A percentile compares a stretch with the other conserved stretches of the same genome.
These are phyloP conservation scores for Diaporthe ilicicola DNA, from an alignment of 2,329 filamentous ascomycete species.

Conservation along the genomic window DNA sequence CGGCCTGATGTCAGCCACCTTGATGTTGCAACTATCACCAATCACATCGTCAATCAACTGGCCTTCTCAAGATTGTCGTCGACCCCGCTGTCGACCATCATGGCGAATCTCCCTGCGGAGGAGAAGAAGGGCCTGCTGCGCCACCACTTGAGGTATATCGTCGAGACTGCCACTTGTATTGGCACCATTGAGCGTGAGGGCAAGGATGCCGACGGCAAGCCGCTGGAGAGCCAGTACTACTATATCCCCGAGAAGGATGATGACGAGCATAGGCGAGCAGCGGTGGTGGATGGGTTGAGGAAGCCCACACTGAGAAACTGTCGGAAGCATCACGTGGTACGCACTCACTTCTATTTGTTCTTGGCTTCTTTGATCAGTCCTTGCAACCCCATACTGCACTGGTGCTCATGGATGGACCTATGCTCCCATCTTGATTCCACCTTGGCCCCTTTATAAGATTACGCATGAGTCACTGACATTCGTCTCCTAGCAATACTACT, in stretches of 20 bases:
- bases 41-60: conserved; percentile 94
- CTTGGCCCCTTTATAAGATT: background rate
- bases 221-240: conserved; percentile 96
- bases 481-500: conserved; percentile 70
- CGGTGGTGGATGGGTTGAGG: conserved; percentile 84
- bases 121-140: conserved; percentile 68
- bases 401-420: no score
- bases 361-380: no score
- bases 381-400: background rate
- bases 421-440: background rate
- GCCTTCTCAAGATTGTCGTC: conserved; percentile 94
- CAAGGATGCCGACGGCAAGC: conserved; percentile 94
- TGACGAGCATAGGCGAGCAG: conserved; percentile 79
- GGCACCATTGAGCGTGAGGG: conserved; percentile 90
- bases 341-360: background rate
- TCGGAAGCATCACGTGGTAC: conserved; percentile 78
- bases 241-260: conserved; percentile 89
- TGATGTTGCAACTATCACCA: conserved; percentile 65
- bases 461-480: conserved; percentile 19
- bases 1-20: conserved; percentile 43
- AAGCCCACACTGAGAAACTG: conserved; percentile 91
- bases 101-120: conserved; percentile 81
- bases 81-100: conserved; percentile 87
- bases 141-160: conserved; percentile 72
- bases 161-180: conserved; percentile 80